phyloP scores from a whole-genome alignment of 2,329 filamentous ascomycete species.

The Beauveria sp. region DNA sequence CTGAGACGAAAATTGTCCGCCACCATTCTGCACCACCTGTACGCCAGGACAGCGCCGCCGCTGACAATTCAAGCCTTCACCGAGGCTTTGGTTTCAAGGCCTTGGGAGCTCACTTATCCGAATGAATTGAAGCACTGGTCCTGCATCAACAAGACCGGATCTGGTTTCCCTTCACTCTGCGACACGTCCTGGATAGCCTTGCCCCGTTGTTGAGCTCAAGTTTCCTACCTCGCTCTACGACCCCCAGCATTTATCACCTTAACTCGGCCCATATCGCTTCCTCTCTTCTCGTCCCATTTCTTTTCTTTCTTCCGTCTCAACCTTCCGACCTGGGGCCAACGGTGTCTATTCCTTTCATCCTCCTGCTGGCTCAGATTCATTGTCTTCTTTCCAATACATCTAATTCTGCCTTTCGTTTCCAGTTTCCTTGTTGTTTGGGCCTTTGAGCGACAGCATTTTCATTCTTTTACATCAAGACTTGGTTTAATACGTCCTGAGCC shows the following conservation, averaged over 20 bases:
- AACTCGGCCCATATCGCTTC: constrained; percentile 8
- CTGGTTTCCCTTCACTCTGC: constrained; percentile 8
- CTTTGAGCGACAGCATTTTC: background rate
- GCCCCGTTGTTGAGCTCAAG: constrained; percentile 1
- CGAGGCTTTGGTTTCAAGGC: constrained; percentile 6
- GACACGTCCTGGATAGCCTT: constrained; percentile 4
- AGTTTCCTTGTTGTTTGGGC: background rate
- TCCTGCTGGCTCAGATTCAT: constrained; percentile 54
- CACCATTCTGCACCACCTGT: background rate
- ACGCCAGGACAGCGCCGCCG: background rate
- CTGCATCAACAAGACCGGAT: constrained; percentile 7
- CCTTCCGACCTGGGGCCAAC: constrained; percentile 10
- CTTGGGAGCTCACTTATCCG: background rate
- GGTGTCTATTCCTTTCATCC: constrained; percentile 16
- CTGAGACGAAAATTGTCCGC: constrained; percentile 1
- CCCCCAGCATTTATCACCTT: constrained; percentile 7
- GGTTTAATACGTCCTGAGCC: background rate
- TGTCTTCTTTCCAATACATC: constrained; percentile 24
- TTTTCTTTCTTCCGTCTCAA: constrained; percentile 16
- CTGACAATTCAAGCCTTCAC: background rate
- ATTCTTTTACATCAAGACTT: background rate
- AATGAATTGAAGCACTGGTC: constrained; percentile 7
- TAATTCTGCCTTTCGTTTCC: background rate
- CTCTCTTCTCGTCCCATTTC: constrained; percentile 15
- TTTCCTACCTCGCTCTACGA: background rate